Conservation (phyloP, 768 basidiomycete species). For the Tricholoma furcatifolium region DNA sequence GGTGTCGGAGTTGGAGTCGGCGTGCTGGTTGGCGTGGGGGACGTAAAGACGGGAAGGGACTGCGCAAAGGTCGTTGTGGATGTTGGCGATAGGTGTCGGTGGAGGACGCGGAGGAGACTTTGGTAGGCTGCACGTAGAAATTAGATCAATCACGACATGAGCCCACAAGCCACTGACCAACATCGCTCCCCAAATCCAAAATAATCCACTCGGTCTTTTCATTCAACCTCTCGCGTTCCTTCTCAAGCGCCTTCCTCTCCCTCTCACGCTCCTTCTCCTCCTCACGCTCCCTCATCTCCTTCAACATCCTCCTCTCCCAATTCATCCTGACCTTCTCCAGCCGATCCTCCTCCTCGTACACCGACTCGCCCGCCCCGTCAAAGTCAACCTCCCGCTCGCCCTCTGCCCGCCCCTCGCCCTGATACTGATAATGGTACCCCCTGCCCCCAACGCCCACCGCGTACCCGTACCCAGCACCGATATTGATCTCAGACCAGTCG, state of each 20-base stretch:
- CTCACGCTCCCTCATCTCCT: constrained; percentile 19
- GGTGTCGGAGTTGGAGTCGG: constrained; percentile 24
- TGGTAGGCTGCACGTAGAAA: constrained; percentile 36
- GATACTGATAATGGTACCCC: constrained; percentile 27
- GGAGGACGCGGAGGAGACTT: constrained; percentile 52
- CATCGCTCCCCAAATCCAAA: constrained; percentile 41
- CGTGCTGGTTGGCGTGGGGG: constrained; percentile 16
- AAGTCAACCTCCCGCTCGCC: background rate
- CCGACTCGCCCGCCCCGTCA: constrained; percentile 3
- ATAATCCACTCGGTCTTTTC: constrained; percentile 49
- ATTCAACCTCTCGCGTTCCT: constrained; percentile 19
- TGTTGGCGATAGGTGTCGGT: constrained; percentile 36
- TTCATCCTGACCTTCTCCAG: constrained; percentile 13
- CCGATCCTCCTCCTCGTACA: constrained; percentile 13
- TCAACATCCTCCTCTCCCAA: constrained; percentile 17
- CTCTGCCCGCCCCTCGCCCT: constrained; percentile 12
- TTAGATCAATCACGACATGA: background rate
- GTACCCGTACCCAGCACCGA: constrained; percentile 1
- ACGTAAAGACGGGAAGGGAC: constrained; percentile 14
- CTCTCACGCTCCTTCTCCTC: constrained; percentile 16
- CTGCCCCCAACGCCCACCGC: constrained; percentile 13
- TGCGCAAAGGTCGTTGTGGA: constrained; percentile 43
- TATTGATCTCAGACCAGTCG: constrained; percentile 3
- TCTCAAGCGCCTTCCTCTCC: constrained; percentile 16
- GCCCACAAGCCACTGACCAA: constrained; percentile 10